Conservation (phyloP, 78 protist species). For the Dictyostelium brefeldianum region DNA sequence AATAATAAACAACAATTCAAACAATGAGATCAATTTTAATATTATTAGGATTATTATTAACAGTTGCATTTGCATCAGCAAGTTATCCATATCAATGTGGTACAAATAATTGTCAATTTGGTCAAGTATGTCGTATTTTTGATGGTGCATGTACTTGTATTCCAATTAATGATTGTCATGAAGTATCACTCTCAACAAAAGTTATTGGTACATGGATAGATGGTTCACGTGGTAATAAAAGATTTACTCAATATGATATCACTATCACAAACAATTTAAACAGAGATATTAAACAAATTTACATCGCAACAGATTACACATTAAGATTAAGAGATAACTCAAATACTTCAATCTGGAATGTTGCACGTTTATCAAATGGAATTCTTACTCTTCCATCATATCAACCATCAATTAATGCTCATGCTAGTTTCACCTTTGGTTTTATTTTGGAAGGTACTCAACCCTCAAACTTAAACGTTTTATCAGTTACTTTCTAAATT, state of each 20-base stretch:
- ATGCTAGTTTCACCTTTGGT: slow-evolving; percentile 34
- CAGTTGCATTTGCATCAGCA: slow-evolving; percentile 14
- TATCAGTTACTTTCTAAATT: slow-evolving; percentile 15
- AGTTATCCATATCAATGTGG: slow-evolving; percentile 33
- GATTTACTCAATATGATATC: slow-evolving; percentile 38
- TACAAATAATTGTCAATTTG: not conserved
- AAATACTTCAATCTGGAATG: slow-evolving; percentile 33
- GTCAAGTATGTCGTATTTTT: slow-evolving; percentile 4
- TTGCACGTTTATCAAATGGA: not conserved
- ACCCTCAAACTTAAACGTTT: not conserved
- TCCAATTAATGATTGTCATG: slow-evolving; percentile 14
- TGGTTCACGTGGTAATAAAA: not conserved
- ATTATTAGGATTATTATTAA: not conserved
- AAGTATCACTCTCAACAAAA: not conserved
- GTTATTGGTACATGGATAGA: slow-evolving; percentile 25
- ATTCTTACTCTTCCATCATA: not conserved
- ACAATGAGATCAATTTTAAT: slow-evolving; percentile 27
- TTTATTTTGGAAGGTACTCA: slow-evolving; percentile 20
- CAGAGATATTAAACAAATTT: not conserved
- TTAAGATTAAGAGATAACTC: not conserved
- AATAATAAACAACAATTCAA: not conserved
- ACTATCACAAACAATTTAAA: slow-evolving; percentile 7
- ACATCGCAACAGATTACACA: slow-evolving; percentile 29
- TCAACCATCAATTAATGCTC: slow-evolving; percentile 24
- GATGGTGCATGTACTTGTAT: slow-evolving; percentile 27